Conservation (phyloP, 148 eudicot genomes). For the Heliamphora exappendiculata region DNA sequence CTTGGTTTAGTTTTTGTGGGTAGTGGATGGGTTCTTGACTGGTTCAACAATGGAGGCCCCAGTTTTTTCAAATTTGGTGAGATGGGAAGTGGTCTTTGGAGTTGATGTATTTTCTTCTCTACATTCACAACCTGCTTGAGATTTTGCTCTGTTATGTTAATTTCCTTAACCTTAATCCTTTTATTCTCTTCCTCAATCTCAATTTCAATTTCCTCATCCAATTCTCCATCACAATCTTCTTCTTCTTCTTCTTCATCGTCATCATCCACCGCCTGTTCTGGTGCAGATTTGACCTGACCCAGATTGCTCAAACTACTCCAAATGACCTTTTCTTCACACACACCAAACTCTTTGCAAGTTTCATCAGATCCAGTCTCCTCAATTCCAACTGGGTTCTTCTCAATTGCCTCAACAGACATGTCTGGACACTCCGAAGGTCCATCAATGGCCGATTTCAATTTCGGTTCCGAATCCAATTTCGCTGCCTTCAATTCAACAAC, state of each 20-base stretch:
- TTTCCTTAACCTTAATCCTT: constrained; percentile 30
- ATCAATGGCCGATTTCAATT: neutral
- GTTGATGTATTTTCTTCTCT: constrained; percentile 22
- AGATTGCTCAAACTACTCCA: constrained; percentile 13
- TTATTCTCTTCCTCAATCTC: constrained; percentile 21
- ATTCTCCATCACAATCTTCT: constrained; percentile 16
- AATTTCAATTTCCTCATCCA: constrained; percentile 18
- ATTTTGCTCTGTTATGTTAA: constrained; percentile 20
- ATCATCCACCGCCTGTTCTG: neutral
- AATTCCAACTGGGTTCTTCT: constrained; percentile 18
- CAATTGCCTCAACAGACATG: constrained; percentile 17
- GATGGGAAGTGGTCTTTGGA: constrained; percentile 20
- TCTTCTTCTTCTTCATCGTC: constrained; percentile 6
- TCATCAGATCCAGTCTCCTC: constrained; percentile 22
- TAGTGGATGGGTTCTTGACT: constrained; percentile 20
- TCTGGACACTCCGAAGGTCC: too few relatives aligned
- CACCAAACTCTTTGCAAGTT: constrained; percentile 18
- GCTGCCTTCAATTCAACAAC: neutral
- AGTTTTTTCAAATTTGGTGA: constrained; percentile 29
- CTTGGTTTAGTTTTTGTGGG: constrained; percentile 36
- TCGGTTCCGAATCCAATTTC: constrained; percentile 8
- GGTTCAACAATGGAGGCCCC: constrained; percentile 19
- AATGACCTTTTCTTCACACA: constrained; percentile 27
- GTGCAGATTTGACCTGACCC: constrained; percentile 22
- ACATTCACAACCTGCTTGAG: constrained; percentile 21